Evolutionary conservation across 139 green algal genomes (phyloP).

Genomic region (Zygnema cylindricum): DNA sequence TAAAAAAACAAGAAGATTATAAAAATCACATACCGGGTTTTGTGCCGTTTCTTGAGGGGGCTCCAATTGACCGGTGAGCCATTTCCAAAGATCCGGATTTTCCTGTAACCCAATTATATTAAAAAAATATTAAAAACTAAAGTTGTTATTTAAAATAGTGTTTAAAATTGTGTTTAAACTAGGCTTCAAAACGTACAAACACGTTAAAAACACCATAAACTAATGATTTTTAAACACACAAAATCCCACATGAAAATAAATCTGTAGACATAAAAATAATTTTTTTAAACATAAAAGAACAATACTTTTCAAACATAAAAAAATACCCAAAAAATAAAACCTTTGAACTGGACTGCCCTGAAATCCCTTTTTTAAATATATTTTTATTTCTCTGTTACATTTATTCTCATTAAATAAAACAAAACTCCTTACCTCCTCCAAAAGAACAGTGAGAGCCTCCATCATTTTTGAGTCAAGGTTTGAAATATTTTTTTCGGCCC

Average conservation of each 20-base stretch:
- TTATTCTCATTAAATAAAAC: too few species aligned
- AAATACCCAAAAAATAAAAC: too few species aligned
- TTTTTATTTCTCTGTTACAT: too few species aligned
- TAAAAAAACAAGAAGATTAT: conserved; percentile 4
- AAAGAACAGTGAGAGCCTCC: conserved; percentile 7
- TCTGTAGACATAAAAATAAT: too few species aligned
- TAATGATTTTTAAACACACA: background rate
- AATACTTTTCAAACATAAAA: too few species aligned
- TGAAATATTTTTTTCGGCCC: conserved; percentile 47
- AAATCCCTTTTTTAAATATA: too few species aligned
- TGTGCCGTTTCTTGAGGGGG: conserved; percentile 8
- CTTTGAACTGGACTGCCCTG: too few species aligned
- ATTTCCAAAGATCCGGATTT: conserved; percentile 64
- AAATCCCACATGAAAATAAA: too few species aligned
- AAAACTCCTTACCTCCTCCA: conserved; percentile 55
- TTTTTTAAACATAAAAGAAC: too few species aligned
- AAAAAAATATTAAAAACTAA: too few species aligned
- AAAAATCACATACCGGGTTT: conserved; percentile 41
- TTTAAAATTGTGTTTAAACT: background rate
- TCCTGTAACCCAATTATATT: conserved; percentile 44
- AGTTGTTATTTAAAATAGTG: too few species aligned
- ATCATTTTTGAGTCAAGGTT: conserved; percentile 33
- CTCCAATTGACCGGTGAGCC: conserved; percentile 57
- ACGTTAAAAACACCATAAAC: background rate
- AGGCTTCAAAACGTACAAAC: background rate